phyloP scores from a whole-genome alignment of 768 basidiomycete genomes.

The Neoboletus magnificus region DNA sequence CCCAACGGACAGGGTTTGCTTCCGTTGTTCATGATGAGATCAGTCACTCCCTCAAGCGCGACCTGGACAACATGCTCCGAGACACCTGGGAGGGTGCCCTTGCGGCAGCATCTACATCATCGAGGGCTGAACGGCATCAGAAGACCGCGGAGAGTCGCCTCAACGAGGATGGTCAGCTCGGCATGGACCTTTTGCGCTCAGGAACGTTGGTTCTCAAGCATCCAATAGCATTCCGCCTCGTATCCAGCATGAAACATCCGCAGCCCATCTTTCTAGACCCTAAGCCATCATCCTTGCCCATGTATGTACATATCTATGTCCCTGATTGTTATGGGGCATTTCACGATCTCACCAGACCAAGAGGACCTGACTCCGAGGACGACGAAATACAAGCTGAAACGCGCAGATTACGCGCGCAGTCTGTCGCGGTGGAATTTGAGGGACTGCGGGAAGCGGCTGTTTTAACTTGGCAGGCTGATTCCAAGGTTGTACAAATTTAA shows the following conservation, averaged over 20 bases:
- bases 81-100: conserved; percentile 19
- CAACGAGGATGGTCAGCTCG: not conserved
- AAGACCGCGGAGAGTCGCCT: conserved; percentile 1
- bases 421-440: conserved; percentile 39
- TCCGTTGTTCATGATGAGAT: conserved; percentile 5
- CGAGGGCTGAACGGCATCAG: not conserved
- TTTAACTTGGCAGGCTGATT: conserved; percentile 11
- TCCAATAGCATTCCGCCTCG: conserved; percentile 45
- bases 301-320: conserved; percentile 39
- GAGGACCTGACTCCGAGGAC: conserved; percentile 52
- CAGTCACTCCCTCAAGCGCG: conserved; percentile 14
- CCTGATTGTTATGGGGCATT: not conserved
- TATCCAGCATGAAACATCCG: conserved; percentile 37
- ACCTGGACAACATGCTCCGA: conserved; percentile 22
- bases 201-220: not conserved
- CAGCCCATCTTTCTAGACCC: conserved; percentile 42
- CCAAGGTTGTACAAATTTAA: conserved; percentile 15
- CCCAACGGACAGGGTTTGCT: conserved; percentile 5
- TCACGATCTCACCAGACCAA: conserved; percentile 34
- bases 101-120: not conserved
- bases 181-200: not conserved
- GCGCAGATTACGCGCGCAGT: conserved; percentile 39
- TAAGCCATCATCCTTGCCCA: conserved; percentile 34
- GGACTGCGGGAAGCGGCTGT: conserved; percentile 22
- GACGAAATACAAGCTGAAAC: conserved; percentile 39